Evolutionary conservation across 2,329 filamentous ascomycete genomes (phyloP), one percentile per base, ranked within the genome.

Genomic region (Pseudopyrenochaeta lycopersici): DNA sequence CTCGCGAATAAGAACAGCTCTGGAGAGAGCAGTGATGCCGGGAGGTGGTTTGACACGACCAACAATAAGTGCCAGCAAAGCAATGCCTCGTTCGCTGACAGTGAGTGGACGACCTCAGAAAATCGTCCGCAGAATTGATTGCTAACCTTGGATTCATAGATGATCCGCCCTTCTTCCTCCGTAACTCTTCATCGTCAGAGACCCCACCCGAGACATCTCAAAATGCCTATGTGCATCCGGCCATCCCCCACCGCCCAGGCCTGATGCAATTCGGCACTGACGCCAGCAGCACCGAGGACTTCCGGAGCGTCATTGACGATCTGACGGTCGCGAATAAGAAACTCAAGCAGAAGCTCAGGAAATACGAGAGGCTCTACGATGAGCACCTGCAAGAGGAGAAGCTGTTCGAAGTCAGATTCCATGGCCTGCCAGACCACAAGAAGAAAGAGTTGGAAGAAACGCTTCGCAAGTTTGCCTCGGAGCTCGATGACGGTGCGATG

Each of bases 301-400:
- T 87, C 55, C 83, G 91, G 41, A 89, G 89, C 61, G 90, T 96
- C 14, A 96, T 96, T 42, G 91, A 96, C 66, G 92, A 96, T 70
- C 76, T 96, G 53, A 96, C 91, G 0, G 80, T 96, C 21, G 89
- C 92, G 69, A 96, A 95, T 70, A 90, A 91, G 71, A 88, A 86
- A 46, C 74, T 96, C 56, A 92, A 88, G 76, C 87, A 89, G 62
- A 86, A 88, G 65, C 67, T 96, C 49, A 89, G 85, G 65, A 88
- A 85, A 47, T 90, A 90, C 57, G 89, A 90, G 71, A 87, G 86
- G 58, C 77, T 85, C 21, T 86, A 88, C 1, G 85, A 87, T 15
- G 82, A 88, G 36, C 84, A 88, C 58, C 76, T 93, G 44, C 84
- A 88, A 30, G 86, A 88, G 41, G 90, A 96, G 27, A 92, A 90